Base-by-base conservation (phyloP, 139 green algal species). In the Chlamydomonas sphaeroides region DNA sequence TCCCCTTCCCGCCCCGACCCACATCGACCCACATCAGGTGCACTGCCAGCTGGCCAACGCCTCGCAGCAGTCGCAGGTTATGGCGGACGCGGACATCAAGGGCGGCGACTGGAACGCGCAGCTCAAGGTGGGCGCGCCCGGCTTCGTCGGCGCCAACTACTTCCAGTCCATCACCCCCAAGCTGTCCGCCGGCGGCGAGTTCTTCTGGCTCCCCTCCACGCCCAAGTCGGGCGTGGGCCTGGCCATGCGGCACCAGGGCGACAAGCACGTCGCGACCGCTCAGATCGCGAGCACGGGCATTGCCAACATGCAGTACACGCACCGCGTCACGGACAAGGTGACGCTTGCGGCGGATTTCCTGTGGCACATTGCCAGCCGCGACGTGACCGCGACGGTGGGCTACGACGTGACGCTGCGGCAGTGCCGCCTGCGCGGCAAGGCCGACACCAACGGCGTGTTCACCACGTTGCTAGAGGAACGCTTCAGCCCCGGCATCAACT, bases 391-490 rank as follows among this genome's bases (percentile, higher is more conserved):
- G 7, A 92, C 89, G 5, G 92, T 99, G 63, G 97, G 97, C n/a
- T 99, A 99, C 72, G 97, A 99, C 89, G 98, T 97, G 85, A 95
- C 94, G 42, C 90, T 99, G 70, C 88, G 95, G 66, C 93, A 95
- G 86, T 93, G 90, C 80, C 82, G 95, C 17, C 88, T 98, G 78
- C 83, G 94, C 26, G 93, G 95, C 48, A 68, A 83, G 82, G 68
- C 86, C 14, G 94, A 96, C 88, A 94, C 90, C 62, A 95, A 95
- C 81, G 94, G 93, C 33, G 86, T 94, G 33, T 89, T 99, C 33
- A 92, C 84, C 15, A 93, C 94, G 15, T 96, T 93, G 69, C 74
- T 99, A 51, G 97, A 99, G 88, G 97, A 99, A 91, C 87, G 96
- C 26, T 88, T 99, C 71, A 98, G 95, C 41, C 90, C 96, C 36